Base-by-base conservation (phyloP, 2,329 filamentous ascomycete genomes). In the Xylogone sp. region DNA sequence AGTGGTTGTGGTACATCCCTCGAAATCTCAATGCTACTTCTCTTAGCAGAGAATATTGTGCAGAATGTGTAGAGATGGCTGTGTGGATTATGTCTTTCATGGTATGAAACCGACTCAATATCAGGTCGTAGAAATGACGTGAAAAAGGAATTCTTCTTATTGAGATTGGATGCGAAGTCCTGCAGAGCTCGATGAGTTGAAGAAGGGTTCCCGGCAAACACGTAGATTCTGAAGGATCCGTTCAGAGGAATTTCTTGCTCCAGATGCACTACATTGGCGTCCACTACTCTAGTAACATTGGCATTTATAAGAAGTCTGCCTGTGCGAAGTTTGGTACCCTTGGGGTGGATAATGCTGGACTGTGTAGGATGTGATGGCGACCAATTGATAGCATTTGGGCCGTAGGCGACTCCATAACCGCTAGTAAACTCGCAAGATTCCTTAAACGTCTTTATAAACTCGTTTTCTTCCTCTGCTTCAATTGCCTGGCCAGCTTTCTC, bases 171-270 rank as follows among this genome's bases (percentile, higher is more conserved):
- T 5, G 84, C 83, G 45, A 97, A 81, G 64, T 95, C 89, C 18
- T 73, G 65, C 20, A 96, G 74, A 0, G 91, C 88, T 45, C 71
- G 69, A 42, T 75, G 74, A 12, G 83, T 86, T 45, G 75, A 74
- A 13, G 72, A 65, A 8, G 83, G 83, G 42, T 77, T 75, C 51
- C 92, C 92, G n/a, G 82, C 90, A 67, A 95, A 96, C 56, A 96
- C 69, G 67, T 91, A 95, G 54, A 96, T 77, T 51, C 91, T 82
- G 77, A 92, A 96, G 2, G 90, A 86, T 43, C 91, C 91, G 69
- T 96, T 96, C 53, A 92, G 76, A 0, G 91, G 91, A 27, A 96
- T 80, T 65, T 95, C 88, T 69, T 96, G 91, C 71, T 96, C 92
- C 9, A 96, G 78, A 62, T 95, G 88, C 1, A 96, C 90, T 4